Percentiles rank a stretch among this genome's conserved stretches.
Evolutionary conservation across 208 protist genomes (phyloP).

Genomic region (Leishmania aethiopica): DNA sequence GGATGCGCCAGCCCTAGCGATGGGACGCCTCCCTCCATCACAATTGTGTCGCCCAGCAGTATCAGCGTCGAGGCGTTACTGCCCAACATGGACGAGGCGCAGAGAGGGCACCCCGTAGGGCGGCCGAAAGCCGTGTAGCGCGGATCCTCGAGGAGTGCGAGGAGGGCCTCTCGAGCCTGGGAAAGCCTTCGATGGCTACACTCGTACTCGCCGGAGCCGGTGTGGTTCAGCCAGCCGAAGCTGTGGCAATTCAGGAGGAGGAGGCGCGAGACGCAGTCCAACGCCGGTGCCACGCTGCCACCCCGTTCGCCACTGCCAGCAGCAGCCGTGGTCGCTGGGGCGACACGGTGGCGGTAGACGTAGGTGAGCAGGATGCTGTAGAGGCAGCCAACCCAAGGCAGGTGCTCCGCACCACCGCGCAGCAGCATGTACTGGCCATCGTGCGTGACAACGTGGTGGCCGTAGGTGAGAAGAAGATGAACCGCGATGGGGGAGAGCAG

Average conservation of each 20-base stretch:
- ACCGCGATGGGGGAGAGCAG: slow-evolving; percentile 43
- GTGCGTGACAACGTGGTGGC: slow-evolving; percentile 42
- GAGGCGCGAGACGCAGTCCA: slow-evolving; percentile 39
- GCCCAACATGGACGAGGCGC: slow-evolving; percentile 9
- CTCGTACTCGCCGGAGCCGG: slow-evolving; percentile 57
- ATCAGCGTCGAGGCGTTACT: slow-evolving; percentile 37
- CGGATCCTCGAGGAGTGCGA: slow-evolving; percentile 33
- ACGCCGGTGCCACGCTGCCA: neutral
- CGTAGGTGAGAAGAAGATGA: slow-evolving; percentile 65
- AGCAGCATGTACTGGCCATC: slow-evolving; percentile 58
- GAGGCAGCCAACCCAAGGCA: slow-evolving; percentile 71
- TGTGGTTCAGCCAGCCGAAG: slow-evolving; percentile 62
- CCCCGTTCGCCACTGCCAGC: neutral
- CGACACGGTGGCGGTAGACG: slow-evolving; percentile 4
- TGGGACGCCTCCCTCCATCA: slow-evolving; percentile 68
- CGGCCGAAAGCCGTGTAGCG: slow-evolving; percentile 36
- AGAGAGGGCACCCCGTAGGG: slow-evolving; percentile 21
- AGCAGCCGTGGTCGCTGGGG: neutral
- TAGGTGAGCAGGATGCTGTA: slow-evolving; percentile 46
- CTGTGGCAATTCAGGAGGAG: slow-evolving; percentile 69
- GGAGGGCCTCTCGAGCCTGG: slow-evolving; percentile 31
- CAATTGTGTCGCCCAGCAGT: slow-evolving; percentile 56
- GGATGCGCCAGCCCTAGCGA: slow-evolving; percentile 41
- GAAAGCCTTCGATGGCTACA: slow-evolving; percentile 37
- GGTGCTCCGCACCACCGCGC: slow-evolving; percentile 46